Evolutionary conservation across 139 green algal genomes (phyloP), one percentile per base, ranked within the genome.

Genomic region (Nannochloris sp.): DNA sequence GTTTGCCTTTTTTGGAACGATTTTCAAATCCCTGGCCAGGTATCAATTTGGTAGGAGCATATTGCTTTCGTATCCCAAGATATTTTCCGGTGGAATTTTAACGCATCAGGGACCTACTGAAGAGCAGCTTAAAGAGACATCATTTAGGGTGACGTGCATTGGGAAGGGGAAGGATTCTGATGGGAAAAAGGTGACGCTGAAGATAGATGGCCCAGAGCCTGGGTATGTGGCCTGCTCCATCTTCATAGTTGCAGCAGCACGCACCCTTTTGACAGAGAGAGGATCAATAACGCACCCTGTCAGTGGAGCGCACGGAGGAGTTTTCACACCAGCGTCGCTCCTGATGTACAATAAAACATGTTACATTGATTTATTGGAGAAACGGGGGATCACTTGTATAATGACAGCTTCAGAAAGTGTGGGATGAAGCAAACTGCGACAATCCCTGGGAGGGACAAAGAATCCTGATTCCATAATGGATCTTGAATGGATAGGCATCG

Each of bases 171-270:
- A 66, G n/a, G 8, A 40, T 9, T 48, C 58, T 0, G 34, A 37
- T 48, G 72, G 77, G 25, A 12, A 63, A 57, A 53, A 75, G 53
- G 24, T 81, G 5, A 46, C 68, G 14, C 63, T 68, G 2, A 29
- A 44, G 0, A 61, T 87, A 34, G 48, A 36, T 21, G 66, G 77
- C 1, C 78, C 78, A 8, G 82, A 88, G 72, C 82, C 78, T 0
- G 80, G 78, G 27, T 89, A 89, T 71, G 63, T 82, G 4, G 75
- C 69, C 23, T 86, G 78, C 18, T 57, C 70, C 1, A 76, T 83
- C 27, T 79, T 88, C 46, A 57, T 87, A 0, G 65, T 79, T 36
- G 14, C 71, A 82, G 69, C 71, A 23, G 78, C 80, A 11, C 25
- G 75, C 24, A 72, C 64, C 10, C 49, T 87, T 25, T 70, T 86